phyloP scores from a whole-genome alignment of 2,329 filamentous ascomycete species.

The Clonostachys solani region DNA sequence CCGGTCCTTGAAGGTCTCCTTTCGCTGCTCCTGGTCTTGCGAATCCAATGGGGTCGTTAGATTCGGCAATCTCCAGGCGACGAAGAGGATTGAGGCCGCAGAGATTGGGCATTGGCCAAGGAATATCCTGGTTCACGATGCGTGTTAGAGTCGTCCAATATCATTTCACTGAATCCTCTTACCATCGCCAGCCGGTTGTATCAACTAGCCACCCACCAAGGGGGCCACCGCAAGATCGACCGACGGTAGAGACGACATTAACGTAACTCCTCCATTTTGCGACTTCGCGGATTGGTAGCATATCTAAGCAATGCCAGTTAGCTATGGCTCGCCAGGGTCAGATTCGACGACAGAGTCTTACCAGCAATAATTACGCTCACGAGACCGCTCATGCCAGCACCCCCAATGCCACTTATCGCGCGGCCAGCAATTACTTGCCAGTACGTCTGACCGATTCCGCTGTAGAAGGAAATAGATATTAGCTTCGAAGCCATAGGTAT shows the following conservation, averaged over 20 bases:
- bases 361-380: not conserved
- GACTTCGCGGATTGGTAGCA: slow-evolving; percentile 5
- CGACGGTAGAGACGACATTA: slow-evolving; percentile 5
- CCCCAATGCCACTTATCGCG: not conserved
- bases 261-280: slow-evolving; percentile 6
- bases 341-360: not conserved
- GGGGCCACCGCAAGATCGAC: slow-evolving; percentile 4
- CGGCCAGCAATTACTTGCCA: slow-evolving; percentile 1
- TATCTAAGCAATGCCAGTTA: not conserved
- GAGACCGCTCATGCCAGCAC: not conserved
- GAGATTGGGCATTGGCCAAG: not conserved
- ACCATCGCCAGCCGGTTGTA: slow-evolving; percentile 7
- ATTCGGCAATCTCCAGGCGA: not conserved
- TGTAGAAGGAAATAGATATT: not conserved
- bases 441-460: not conserved
- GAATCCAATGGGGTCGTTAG: not conserved
- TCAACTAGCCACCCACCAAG: slow-evolving; percentile 4
- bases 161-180: not conserved
- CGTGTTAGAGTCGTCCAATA: not conserved
- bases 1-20: not conserved
- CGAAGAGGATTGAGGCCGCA: not conserved
- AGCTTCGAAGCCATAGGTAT: not conserved
- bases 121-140: not conserved
- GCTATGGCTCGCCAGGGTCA: not conserved
- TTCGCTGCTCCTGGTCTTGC: not conserved